These are phyloP conservation scores for Aspergillus incahuasiensis DNA, from an alignment of 495 filamentous ascomycete genomes.

Conservation along the genomic window DNA sequence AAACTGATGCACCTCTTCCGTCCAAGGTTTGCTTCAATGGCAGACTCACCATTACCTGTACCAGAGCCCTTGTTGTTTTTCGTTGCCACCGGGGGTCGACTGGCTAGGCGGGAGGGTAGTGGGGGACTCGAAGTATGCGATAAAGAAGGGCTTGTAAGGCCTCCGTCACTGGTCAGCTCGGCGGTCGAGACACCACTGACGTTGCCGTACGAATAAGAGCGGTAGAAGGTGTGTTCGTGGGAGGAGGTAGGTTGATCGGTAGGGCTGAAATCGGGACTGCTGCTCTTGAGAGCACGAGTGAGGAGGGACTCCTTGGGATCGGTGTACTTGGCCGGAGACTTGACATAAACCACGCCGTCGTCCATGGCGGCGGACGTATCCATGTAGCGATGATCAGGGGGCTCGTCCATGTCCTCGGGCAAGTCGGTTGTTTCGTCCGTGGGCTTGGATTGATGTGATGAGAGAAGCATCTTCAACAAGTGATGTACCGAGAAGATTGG, in stretches of 20 bases:
- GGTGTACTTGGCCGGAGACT: conserved; percentile 32
- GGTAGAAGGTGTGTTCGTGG: conserved; percentile 42
- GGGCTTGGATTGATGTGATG: conserved; percentile 37
- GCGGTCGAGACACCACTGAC: conserved; percentile 73
- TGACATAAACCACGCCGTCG: conserved; percentile 33
- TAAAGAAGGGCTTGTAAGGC: conserved; percentile 83
- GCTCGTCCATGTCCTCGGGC: conserved; percentile 51
- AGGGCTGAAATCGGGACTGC: conserved; percentile 51
- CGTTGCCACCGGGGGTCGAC: conserved; percentile 18
- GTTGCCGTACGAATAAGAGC: conserved; percentile 71
- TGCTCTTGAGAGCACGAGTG: conserved; percentile 69
- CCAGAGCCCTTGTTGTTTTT: conserved; percentile 25
- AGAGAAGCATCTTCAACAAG: conserved; percentile 45
- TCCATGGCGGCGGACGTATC: conserved; percentile 27
- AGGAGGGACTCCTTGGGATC: conserved; percentile 69
- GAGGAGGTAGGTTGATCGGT: conserved; percentile 31
- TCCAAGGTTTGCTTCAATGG: conserved; percentile 54
- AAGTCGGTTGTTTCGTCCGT: conserved; percentile 40
- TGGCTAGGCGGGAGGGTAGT: conserved; percentile 41
- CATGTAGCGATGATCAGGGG: conserved; percentile 32
- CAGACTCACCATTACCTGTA: conserved; percentile 33
- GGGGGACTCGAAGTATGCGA: conserved; percentile 87
- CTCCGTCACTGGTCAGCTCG: conserved; percentile 88
- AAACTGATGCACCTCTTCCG: conserved; percentile 90
- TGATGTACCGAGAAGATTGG: conserved; percentile 38